These are phyloP conservation scores for Avena insularis DNA, from an alignment of 176 grass and related monocot genomes.

Conservation along the genomic window DNA sequence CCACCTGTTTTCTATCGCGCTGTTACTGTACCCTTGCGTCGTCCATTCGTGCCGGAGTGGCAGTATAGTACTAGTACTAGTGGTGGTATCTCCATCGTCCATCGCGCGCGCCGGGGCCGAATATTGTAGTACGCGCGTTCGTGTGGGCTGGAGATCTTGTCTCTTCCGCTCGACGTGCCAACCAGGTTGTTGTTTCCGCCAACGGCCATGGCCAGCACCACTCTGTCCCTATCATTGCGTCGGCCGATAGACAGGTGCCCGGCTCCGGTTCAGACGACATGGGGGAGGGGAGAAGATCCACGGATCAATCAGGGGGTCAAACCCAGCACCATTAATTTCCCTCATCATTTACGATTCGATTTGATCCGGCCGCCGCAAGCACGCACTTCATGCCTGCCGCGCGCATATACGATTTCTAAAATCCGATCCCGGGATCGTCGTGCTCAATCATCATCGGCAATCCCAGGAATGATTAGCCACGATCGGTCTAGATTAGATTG, in stretches of 20 bases:
- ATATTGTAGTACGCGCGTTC: slow-evolving; percentile 50
- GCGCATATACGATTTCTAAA: neutral
- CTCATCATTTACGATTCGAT: slow-evolving; percentile 38
- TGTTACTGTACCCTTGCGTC: slow-evolving; percentile 15
- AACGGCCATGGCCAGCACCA: slow-evolving; percentile 49
- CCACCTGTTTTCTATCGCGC: neutral
- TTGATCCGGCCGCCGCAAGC: neutral
- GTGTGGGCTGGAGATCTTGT: slow-evolving; percentile 53
- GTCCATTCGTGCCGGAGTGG: slow-evolving; percentile 10
- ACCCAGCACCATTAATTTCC: neutral
- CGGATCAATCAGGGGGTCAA: slow-evolving; percentile 26
- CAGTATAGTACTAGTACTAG: neutral
- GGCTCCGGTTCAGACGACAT: neutral
- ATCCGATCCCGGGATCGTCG: slow-evolving; percentile 23
- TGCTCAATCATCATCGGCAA: neutral
- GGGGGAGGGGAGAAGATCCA: slow-evolving; percentile 21
- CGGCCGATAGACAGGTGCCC: slow-evolving; percentile 21
- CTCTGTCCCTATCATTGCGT: slow-evolving; percentile 36
- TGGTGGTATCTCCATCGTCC: neutral
- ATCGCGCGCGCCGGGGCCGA: neutral
- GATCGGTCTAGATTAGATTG: slow-evolving; percentile 35
- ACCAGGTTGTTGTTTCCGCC: slow-evolving; percentile 41
- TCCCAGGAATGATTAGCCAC: slow-evolving; percentile 17
- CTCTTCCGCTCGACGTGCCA: slow-evolving; percentile 46
- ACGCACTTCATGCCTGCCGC: neutral